phyloP scores from a whole-genome alignment of 2,329 filamentous ascomycete species.

The Neurospora sp. region DNA sequence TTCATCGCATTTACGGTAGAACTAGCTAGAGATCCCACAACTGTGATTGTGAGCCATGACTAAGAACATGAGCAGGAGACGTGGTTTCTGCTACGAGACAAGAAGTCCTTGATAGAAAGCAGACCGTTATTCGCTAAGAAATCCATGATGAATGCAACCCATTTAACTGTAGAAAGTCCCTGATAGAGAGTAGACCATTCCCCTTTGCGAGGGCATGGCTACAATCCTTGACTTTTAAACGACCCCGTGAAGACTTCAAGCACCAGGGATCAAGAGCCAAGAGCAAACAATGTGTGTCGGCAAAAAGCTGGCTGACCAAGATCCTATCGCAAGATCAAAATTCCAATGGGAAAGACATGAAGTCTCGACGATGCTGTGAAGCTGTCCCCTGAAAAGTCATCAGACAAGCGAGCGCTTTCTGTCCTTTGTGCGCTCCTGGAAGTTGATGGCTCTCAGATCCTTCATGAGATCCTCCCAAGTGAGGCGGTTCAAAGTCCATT shows the following conservation, averaged over 20 bases:
- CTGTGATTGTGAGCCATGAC: neutral
- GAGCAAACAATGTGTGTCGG: neutral
- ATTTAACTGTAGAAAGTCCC: neutral
- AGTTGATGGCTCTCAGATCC: neutral
- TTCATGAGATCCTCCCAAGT: neutral
- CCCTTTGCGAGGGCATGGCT: neutral
- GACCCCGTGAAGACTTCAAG: neutral
- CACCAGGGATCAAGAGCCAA: neutral
- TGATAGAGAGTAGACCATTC: neutral
- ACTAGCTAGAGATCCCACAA: neutral
- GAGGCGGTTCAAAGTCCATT: neutral
- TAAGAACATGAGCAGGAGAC: neutral
- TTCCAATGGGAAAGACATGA: neutral
- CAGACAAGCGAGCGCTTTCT: neutral
- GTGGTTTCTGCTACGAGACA: neutral
- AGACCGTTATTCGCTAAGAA: neutral
- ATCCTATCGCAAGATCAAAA: neutral
- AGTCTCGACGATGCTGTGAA: neutral
- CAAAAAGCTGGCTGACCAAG: neutral
- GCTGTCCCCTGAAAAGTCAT: neutral
- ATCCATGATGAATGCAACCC: neutral
- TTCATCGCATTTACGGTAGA: neutral
- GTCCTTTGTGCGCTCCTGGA: neutral
- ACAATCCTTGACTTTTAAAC: neutral
- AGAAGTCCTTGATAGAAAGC: neutral